Evolutionary conservation across 2,329 filamentous ascomycete species (phyloP), one percentile per base, ranked within the genome.

Genomic region (Rhexocercosporidium sp.): DNA sequence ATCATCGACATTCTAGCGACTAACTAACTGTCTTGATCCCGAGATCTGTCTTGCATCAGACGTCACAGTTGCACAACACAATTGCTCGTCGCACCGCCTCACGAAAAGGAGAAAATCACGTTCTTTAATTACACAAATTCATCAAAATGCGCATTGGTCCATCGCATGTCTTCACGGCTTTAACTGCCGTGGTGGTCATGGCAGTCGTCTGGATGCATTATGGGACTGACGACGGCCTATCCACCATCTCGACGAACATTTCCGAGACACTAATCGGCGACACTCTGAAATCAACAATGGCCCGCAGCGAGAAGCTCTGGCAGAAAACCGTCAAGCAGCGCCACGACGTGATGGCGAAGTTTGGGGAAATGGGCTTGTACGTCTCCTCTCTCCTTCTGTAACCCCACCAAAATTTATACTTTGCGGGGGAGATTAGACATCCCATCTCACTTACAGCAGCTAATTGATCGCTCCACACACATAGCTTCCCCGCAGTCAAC

Each of bases 311-410:
- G 65, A 67, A 54, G 47, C 20, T 72, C 4, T 77, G 75, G 75
- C 66, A 60, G 53, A 77, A 77, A 66, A 76, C 74, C 0, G 75
- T 77, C 20, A 65, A 66, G 53, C 73, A 76, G 65, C 69, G 76
- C 25, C 75, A 77, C 66, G 74, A 73, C 14, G 70, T 75, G 54
- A 73, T 73, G 31, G 59, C 62, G 14, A 65, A 66, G 41, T 71
- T 73, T 63, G 73, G 66, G 59, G 72, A 72, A 37, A 67, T 73
- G 54, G 69, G 69, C 11, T 73, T 73, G 71, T 77, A 70, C 72
- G 75, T 57, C 39, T 73, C 70, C 72, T 66, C 16, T 22, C n/a
- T n/a, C 31, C 9, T 41, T 37, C 34, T 47, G 44, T 47, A 18
- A 18, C 41, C 41, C n/a, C n/a, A 20, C 44, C 34, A 37, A 37